Evolutionary conservation across 768 basidiomycete species (phyloP).

Genomic region (Tylopilus plumbeoviolaceoides): DNA sequence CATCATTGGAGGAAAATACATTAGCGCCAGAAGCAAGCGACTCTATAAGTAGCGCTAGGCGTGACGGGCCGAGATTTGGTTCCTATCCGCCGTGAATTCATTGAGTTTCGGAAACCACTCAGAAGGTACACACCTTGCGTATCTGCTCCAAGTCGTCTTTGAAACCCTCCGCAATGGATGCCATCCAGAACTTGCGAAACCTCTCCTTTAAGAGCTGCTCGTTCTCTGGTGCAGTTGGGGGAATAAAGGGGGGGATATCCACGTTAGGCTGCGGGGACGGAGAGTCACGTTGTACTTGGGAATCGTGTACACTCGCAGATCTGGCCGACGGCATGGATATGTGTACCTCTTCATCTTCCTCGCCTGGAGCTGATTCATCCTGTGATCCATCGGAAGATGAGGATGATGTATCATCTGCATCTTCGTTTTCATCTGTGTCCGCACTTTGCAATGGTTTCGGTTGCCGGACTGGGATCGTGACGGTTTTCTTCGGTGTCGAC

Average conservation of each 20-base stretch:
- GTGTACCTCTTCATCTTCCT: slow-evolving; percentile 9
- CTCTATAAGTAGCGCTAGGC: slow-evolving; percentile 66
- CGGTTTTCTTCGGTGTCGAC: slow-evolving; percentile 8
- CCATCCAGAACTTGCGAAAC: slow-evolving; percentile 87
- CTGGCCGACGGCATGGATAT: neutral
- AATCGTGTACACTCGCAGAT: neutral
- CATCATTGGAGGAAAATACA: slow-evolving; percentile 51
- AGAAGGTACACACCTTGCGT: slow-evolving; percentile 53
- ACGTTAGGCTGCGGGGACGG: slow-evolving; percentile 20
- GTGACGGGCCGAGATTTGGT: slow-evolving; percentile 62
- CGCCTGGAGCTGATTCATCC: slow-evolving; percentile 1
- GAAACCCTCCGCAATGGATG: slow-evolving; percentile 76
- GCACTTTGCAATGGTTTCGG: slow-evolving; percentile 3
- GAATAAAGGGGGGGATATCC: slow-evolving; percentile 56
- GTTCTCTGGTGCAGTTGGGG: slow-evolving; percentile 34
- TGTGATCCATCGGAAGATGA: slow-evolving; percentile 15
- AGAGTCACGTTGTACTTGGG: slow-evolving; percentile 16
- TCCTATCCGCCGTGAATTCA: slow-evolving; percentile 36
- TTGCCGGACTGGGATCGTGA: slow-evolving; percentile 6
- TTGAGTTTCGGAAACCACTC: neutral
- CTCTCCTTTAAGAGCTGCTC: slow-evolving; percentile 58
- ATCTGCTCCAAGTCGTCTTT: slow-evolving; percentile 80
- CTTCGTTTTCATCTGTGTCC: slow-evolving; percentile 5
- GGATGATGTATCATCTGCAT: slow-evolving; percentile 9
- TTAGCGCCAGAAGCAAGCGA: slow-evolving; percentile 78